Evolutionary conservation across 2,329 filamentous ascomycete genomes (phyloP).

Genomic region (Pseudocercospora pini-densiflorae): DNA sequence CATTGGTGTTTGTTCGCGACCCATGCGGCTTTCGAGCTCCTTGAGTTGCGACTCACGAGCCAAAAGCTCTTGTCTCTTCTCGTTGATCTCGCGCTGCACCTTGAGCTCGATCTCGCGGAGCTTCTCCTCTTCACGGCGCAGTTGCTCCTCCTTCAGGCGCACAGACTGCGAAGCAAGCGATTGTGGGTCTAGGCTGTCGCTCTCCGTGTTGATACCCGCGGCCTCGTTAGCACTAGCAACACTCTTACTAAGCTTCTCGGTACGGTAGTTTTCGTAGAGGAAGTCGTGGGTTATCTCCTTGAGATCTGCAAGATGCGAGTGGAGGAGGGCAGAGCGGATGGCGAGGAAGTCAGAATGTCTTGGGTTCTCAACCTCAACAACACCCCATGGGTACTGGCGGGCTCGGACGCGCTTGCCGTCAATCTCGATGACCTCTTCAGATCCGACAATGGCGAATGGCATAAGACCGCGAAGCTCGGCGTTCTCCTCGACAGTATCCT

Average conservation of each 20-base stretch:
- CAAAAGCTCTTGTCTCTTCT: constrained; percentile 98
- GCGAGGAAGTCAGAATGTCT: constrained; percentile 98
- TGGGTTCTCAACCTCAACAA: constrained; percentile 98
- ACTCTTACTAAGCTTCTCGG: constrained; percentile 99
- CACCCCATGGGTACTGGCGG: constrained; percentile 98
- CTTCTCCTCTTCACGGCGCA: constrained; percentile 99
- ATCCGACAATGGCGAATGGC: constrained; percentile 99
- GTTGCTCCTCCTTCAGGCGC: constrained; percentile 98
- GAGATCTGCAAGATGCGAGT: constrained; percentile 96
- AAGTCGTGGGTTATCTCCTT: constrained; percentile 99
- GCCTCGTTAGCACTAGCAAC: constrained; percentile 76
- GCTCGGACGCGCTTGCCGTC: constrained; percentile 90
- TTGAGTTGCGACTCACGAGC: constrained; percentile 97
- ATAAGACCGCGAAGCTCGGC: constrained; percentile 95
- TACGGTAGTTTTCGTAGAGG: constrained; percentile 99
- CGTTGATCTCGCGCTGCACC: constrained; percentile 99
- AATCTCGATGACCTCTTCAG: constrained; percentile 93
- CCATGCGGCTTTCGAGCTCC: constrained; percentile 98
- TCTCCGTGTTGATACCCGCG: constrained; percentile 28
- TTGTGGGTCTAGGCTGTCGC: constrained; percentile 88
- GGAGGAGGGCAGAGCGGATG: constrained; percentile 92
- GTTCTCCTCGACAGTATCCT: constrained; percentile 99
- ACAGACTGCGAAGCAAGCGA: constrained; percentile 96
- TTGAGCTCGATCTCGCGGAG: constrained; percentile 99
- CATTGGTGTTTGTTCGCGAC: constrained; percentile 57